Evolutionary conservation across 345 rosid genomes (phyloP).

Genomic region (Trapa bicornis): DNA sequence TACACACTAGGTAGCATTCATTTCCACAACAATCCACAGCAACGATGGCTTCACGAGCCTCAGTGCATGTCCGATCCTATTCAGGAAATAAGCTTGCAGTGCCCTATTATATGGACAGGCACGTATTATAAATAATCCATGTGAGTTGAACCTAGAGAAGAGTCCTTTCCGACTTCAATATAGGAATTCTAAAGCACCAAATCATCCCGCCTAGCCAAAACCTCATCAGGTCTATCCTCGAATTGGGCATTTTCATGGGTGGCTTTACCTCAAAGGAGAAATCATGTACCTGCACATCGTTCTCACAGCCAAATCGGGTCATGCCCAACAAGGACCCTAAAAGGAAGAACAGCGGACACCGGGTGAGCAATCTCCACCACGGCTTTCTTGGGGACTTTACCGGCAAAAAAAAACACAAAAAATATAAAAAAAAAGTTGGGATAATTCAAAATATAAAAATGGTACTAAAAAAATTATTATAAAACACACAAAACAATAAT

Average conservation of each 20-base stretch:
- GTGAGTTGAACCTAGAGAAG: no score
- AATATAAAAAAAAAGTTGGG: no score
- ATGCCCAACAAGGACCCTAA: conserved; percentile 57
- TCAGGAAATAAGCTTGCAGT: conserved; percentile 62
- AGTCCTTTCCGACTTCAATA: conserved; percentile 11
- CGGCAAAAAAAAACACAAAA: no score
- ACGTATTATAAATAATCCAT: conserved; percentile 13
- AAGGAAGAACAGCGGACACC: conserved; percentile 49
- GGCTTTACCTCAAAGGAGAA: conserved; percentile 58
- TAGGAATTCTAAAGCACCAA: conserved; percentile 23
- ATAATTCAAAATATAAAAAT: no score
- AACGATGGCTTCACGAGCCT: conserved; percentile 75
- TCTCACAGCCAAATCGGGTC: conserved; percentile 47
- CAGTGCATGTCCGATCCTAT: conserved; percentile 64
- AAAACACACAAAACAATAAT: no score
- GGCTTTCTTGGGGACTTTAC: conserved; percentile 28
- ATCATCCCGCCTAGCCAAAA: conserved; percentile 11
- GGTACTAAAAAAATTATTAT: no score
- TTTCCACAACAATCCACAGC: conserved; percentile 90
- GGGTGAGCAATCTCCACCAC: no score
- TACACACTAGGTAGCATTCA: conserved; percentile 37
- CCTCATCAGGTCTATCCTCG: no score
- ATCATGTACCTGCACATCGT: conserved; percentile 31
- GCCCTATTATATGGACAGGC: conserved; percentile 61
- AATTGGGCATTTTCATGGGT: conserved; percentile 33